Evolutionary conservation across 202 grass and related monocot species (phyloP), one percentile per base, ranked within the genome.

Genomic region (Cymbopogon flexuosus): DNA sequence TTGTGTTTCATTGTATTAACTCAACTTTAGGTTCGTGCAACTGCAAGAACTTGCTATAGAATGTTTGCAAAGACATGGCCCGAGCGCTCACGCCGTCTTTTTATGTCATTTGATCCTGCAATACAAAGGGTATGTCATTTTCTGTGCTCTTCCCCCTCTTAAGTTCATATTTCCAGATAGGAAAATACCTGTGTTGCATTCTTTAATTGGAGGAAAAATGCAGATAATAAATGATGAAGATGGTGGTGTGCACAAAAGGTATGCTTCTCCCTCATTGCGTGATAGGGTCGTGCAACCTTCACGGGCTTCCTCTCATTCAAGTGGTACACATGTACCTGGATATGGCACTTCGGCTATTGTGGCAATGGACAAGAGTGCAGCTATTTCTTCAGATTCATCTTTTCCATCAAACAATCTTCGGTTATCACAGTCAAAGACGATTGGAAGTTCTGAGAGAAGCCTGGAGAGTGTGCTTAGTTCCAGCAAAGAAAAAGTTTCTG

Each of bases 31-130:
- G 96, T 99, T 73, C 87, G 96, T 60, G 83, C 92, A 67, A 88
- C 73, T 79, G 96, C 96, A 64, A 93, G 96, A 88, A 89, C 88
- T 52, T 95, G 92, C 82, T 99, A 99, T 57, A 80, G 92, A 81
- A 88, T 99, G 88, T 99, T 95, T 78, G 59, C 92, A 70, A 99
- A 99, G 84, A 99, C 96, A 43, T 99, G 96, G 96, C 96, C 96
- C n/a, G 96, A 99, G 61, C 88, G 88, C 15, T 88, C 87, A 14
- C 90, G 92, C 19, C 87, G 90, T 15, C 92, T 99, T 59, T 95
- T 95, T 70, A 84, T 93, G 89, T 91, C 81, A 65, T 99, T 99
- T 11, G 96, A 99, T 93, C 92, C 88, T 86, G 89, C 86, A 30
- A 99, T 91, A 84, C 96, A 99, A 66, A 91, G 96, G 87, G 96